phyloP scores from a whole-genome alignment of 2,329 filamentous ascomycete species.

The Colletotrichum falcatum region DNA sequence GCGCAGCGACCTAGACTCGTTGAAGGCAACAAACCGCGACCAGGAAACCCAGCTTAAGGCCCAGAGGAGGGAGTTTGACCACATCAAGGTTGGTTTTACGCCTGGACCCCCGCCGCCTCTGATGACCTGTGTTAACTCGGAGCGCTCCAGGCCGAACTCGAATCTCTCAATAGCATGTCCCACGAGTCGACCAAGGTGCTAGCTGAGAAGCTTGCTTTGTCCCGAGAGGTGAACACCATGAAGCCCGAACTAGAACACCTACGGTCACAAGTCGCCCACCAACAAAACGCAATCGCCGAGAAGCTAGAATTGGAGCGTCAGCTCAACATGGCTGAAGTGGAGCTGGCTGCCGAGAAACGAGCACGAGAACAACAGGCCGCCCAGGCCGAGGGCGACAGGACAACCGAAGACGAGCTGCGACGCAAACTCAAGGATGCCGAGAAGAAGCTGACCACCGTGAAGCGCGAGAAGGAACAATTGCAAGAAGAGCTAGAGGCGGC shows the following conservation, averaged over 20 bases:
- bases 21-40: conserved; percentile 55
- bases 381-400: conserved; percentile 20
- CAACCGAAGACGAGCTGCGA: conserved; percentile 52
- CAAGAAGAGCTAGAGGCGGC: conserved; percentile 60
- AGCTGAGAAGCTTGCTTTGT: conserved; percentile 66
- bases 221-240: conserved; percentile 63
- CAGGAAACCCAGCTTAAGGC: conserved; percentile 63
- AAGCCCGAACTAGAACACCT: conserved; percentile 69
- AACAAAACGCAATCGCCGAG: conserved; percentile 79
- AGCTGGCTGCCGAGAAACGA: conserved; percentile 81
- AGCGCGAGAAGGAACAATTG: conserved; percentile 40
- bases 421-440: conserved; percentile 52
- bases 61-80: conserved; percentile 61
- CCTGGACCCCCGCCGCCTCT: too few species aligned
- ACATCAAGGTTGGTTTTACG: conserved; percentile 56
- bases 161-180: conserved; percentile 73
- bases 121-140: not conserved
- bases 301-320: conserved; percentile 85
- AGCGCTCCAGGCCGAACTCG: conserved; percentile 72
- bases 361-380: conserved; percentile 39
- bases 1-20: conserved; percentile 56
- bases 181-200: conserved; percentile 78
- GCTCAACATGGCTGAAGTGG: conserved; percentile 80
- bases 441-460: conserved; percentile 50
- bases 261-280: conserved; percentile 64